These are phyloP conservation scores for Exserohilum rostratum DNA, from an alignment of 2,329 filamentous ascomycete species.

Conservation along the genomic window DNA sequence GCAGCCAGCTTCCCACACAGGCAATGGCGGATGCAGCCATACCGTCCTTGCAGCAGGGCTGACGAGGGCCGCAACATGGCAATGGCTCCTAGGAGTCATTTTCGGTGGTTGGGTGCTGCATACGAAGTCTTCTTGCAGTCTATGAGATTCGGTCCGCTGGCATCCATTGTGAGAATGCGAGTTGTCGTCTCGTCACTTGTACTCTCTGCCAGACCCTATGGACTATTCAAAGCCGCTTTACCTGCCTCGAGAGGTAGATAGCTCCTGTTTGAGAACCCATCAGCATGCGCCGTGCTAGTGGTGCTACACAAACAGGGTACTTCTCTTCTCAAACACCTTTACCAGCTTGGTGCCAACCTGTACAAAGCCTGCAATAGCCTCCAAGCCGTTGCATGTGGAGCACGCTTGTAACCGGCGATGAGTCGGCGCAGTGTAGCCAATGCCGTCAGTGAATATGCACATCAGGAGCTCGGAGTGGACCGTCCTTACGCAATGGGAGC, in stretches of 20 bases:
- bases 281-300: slow-evolving; percentile 39
- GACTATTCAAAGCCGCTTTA: slow-evolving; percentile 15
- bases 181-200: slow-evolving; percentile 37
- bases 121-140: background rate
- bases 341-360: slow-evolving; percentile 21
- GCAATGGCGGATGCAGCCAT: slow-evolving; percentile 28
- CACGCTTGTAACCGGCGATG: slow-evolving; percentile 34
- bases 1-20: slow-evolving; percentile 24
- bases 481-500: slow-evolving; percentile 19
- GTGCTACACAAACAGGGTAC: slow-evolving; percentile 40
- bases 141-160: background rate
- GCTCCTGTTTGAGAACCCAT: slow-evolving; percentile 38
- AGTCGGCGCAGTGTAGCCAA: slow-evolving; percentile 29
- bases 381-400: slow-evolving; percentile 24
- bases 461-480: slow-evolving; percentile 20
- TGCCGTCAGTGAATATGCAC: slow-evolving; percentile 20
- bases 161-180: slow-evolving; percentile 22
- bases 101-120: background rate
- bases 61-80: slow-evolving; percentile 16
- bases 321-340: slow-evolving; percentile 29
- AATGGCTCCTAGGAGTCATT: slow-evolving; percentile 1
- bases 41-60: slow-evolving; percentile 47
- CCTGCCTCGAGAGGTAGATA: slow-evolving; percentile 24
- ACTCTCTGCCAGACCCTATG: slow-evolving; percentile 13
- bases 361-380: slow-evolving; percentile 30